Evolutionary conservation across 768 basidiomycete genomes (phyloP), one percentile per base, ranked within the genome.

Genomic region (Mycena albidolilacea): DNA sequence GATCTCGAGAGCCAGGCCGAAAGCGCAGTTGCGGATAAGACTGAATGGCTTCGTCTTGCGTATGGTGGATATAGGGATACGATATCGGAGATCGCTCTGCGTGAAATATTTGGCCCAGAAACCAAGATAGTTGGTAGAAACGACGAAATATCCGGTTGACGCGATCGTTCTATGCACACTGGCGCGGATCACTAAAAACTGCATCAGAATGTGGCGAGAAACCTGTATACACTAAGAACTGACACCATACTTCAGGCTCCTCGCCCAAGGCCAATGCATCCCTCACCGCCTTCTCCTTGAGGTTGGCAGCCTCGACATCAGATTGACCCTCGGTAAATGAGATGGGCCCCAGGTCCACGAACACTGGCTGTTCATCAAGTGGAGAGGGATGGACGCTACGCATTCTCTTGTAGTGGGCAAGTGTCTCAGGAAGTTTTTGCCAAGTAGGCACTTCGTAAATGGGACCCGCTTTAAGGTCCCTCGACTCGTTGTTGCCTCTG

Each of bases 21-120:
- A 76, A 5, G 79, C 69, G 46, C 78, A 80, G 44, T 80, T 72
- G 39, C 80, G 69, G 9, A 76, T 67, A 54, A 79, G 52, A n/a
- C 76, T 77, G 60, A 85, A 82, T 2, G 81, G 75, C 58, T 81
- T 82, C 15, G 86, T 85, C 44, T 79, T 75, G 66, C 85, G 85
- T 71, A 91, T 70, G 43, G 80, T 81, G 5, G 81, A 77, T 35
- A 85, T 70, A 7, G 84, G 81, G 75, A 90, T 80, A 11, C 89
- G 89, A 71, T 87, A 85, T 58, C 79, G 79, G 38, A 85, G 71
- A 71, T 87, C 83, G 37, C 73, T 66, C 55, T 80, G 79, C 19
- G 84, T 81, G 21, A 85, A 77, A 64, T 80, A 84, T 75, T 85
- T 85, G 74, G 83, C 82, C 87, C 87, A 89, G 79, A 88, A 89